These are phyloP conservation scores for Chalaropsis thielavioides DNA, from an alignment of 2,329 filamentous ascomycete genomes.

Conservation along the genomic window DNA sequence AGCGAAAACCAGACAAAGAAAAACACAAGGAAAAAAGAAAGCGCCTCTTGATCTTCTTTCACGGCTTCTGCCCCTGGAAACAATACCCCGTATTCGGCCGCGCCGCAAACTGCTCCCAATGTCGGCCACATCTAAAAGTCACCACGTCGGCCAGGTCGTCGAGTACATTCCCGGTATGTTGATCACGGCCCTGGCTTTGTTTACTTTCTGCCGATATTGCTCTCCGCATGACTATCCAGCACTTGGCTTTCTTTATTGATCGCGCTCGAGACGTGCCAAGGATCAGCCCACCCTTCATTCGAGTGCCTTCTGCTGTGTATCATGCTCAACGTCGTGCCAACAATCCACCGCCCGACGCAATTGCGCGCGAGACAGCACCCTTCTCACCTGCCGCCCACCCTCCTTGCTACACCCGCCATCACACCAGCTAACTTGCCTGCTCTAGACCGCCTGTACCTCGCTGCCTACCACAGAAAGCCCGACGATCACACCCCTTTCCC, in stretches of 20 bases:
- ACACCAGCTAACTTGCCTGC: not conserved
- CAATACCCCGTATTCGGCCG: not conserved
- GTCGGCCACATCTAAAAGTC: slow-evolving; percentile 14
- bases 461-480: slow-evolving; percentile 73
- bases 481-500: slow-evolving; percentile 74
- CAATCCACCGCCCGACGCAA: not conserved
- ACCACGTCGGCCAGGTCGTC: slow-evolving; percentile 49
- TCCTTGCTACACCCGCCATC: not conserved
- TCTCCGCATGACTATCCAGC: not conserved
- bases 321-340: too few relatives aligned
- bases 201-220: too few relatives aligned
- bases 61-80: not conserved
- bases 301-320: too few relatives aligned
- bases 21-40: too few relatives aligned
- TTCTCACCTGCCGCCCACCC: too few relatives aligned
- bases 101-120: not conserved
- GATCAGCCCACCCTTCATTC: too few relatives aligned
- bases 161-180: slow-evolving; percentile 85
- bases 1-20: not conserved
- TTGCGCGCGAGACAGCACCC: not conserved
- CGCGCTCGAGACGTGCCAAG: too few relatives aligned
- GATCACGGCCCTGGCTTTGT: not conserved
- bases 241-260: too few relatives aligned
- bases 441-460: slow-evolving; percentile 84
- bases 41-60: not conserved